These are phyloP conservation scores for Pseudogymnoascus sp. DNA, from an alignment of 2,329 filamentous ascomycete species.

Conservation along the genomic window DNA sequence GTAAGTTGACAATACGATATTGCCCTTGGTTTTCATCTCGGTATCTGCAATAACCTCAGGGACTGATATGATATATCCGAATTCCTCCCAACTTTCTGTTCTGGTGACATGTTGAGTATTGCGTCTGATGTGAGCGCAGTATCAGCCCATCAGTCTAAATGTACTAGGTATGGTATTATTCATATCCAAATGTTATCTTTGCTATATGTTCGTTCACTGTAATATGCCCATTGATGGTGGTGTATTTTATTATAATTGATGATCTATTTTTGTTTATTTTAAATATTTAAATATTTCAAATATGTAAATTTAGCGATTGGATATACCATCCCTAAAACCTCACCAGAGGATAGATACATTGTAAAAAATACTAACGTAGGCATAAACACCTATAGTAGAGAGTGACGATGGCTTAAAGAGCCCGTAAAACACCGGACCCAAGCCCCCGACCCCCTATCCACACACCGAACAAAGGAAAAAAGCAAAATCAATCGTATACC, in stretches of 20 bases:
- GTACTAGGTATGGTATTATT: too few relatives aligned
- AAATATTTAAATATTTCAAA: background rate
- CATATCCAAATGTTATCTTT: background rate
- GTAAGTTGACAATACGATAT: too few relatives aligned
- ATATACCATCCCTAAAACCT: slow-evolving; percentile 4
- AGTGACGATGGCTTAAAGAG: background rate
- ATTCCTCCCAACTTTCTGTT: too few relatives aligned
- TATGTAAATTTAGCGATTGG: background rate
- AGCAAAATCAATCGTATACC: background rate
- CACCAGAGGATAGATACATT: background rate
- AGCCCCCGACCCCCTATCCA: background rate
- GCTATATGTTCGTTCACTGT: background rate
- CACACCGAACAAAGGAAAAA: slow-evolving; percentile 1
- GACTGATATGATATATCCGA: too few relatives aligned
- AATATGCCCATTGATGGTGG: background rate
- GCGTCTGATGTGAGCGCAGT: too few relatives aligned
- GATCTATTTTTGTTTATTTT: background rate
- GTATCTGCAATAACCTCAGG: too few relatives aligned
- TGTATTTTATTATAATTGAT: background rate
- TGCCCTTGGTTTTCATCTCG: too few relatives aligned
- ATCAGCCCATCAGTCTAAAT: too few relatives aligned
- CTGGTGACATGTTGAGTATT: too few relatives aligned
- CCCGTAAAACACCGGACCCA: slow-evolving; percentile 2
- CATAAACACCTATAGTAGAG: background rate
- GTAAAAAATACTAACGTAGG: background rate